Conservation (phyloP, 306 rosid species). For the Dalbergia oliveri region DNA sequence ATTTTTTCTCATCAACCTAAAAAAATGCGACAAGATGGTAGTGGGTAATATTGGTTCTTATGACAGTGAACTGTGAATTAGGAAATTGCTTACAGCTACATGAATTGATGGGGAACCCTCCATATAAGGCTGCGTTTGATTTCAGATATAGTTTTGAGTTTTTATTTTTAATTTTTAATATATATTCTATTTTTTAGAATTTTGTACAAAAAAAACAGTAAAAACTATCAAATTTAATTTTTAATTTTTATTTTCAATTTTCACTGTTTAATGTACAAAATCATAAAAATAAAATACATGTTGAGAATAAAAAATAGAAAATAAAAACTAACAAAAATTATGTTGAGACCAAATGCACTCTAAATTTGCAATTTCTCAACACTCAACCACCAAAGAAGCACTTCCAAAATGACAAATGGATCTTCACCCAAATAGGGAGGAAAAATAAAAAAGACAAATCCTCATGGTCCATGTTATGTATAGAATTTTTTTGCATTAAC, state of each 20-base stretch:
- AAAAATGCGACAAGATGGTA: not conserved
- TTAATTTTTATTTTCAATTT: too few relatives aligned
- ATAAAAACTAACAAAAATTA: too few relatives aligned
- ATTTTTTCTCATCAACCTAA: not conserved
- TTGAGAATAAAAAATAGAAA: too few relatives aligned
- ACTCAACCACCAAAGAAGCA: not conserved
- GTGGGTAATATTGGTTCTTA: not conserved
- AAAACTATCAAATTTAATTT: too few relatives aligned
- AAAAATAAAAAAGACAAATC: not conserved
- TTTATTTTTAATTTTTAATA: too few relatives aligned
- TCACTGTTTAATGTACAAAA: too few relatives aligned
- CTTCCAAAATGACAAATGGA: not conserved
- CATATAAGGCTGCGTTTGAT: not conserved
- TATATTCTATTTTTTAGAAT: too few relatives aligned
- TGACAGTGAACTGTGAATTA: not conserved
- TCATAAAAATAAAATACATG: too few relatives aligned
- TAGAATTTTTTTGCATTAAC: not conserved
- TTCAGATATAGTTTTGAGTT: too few relatives aligned
- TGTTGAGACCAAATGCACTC: too few relatives aligned
- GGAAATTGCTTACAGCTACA: not conserved
- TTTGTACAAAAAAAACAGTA: too few relatives aligned
- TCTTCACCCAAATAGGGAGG: not conserved
- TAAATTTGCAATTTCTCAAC: not conserved
- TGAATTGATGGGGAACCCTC: not conserved
- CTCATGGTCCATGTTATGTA: not conserved